Percentiles rank a stretch among this genome's conserved stretches.
phyloP scores from a whole-genome alignment of 2,329 filamentous ascomycete species.

The Alternaria alternata region DNA sequence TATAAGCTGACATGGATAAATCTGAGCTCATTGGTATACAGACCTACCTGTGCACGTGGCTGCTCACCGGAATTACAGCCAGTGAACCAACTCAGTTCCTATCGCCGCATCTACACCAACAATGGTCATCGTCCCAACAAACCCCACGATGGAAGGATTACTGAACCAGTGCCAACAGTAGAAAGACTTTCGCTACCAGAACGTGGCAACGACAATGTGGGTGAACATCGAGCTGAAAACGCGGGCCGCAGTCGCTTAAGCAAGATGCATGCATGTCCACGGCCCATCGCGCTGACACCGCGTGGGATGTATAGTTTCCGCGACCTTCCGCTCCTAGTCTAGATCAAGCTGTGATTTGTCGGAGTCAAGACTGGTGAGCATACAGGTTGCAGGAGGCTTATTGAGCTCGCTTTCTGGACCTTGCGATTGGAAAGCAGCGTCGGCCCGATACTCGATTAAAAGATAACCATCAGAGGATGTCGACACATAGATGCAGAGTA shows the following conservation, averaged over 20 bases:
- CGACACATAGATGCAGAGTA: too few species aligned
- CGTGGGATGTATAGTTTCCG: background rate
- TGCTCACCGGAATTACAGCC: background rate
- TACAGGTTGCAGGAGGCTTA: background rate
- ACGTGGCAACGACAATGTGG: background rate
- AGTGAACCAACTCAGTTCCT: background rate
- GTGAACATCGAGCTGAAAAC: background rate
- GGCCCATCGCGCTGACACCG: conserved; percentile 7
- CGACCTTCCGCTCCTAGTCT: background rate
- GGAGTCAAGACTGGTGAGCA: background rate
- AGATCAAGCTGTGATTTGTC: background rate
- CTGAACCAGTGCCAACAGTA: accelerated
- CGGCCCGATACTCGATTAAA: background rate
- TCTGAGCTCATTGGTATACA: background rate
- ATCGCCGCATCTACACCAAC: background rate
- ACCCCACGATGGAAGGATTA: accelerated
- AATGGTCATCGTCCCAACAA: background rate
- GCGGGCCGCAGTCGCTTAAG: conserved; percentile 1
- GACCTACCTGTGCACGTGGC: background rate
- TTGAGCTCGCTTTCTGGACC: background rate
- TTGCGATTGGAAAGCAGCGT: background rate
- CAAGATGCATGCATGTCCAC: background rate
- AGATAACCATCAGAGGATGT: too few species aligned
- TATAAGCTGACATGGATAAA: background rate
- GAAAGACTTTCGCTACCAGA: accelerated